Percentiles rank a stretch among this genome's conserved stretches.
phyloP scores from a whole-genome alignment of 1,284 basidiomycete genomes.

The Ustilago tritici region DNA sequence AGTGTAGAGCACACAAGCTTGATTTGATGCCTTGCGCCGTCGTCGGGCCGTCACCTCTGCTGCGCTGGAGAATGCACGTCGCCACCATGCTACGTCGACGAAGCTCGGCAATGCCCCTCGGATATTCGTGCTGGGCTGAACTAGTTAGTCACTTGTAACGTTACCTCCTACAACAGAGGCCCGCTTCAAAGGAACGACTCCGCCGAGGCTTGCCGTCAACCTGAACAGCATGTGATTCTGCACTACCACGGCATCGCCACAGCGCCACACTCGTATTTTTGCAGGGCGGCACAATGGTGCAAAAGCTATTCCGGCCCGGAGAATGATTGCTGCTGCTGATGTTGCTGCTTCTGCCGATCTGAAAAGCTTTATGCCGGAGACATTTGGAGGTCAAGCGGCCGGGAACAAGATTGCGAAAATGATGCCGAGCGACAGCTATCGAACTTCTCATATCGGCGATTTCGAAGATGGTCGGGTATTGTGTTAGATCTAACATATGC shows the following conservation, averaged over 20 bases:
- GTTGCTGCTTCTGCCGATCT: background rate
- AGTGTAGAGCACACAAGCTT: too few species aligned
- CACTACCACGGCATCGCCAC: background rate
- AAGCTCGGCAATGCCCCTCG: background rate
- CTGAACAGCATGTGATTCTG: background rate
- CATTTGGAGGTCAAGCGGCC: constrained; percentile 4
- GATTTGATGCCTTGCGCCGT: constrained; percentile 1
- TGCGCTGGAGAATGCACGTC: background rate
- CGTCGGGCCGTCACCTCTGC: constrained; percentile 1
- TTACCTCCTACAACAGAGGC: background rate
- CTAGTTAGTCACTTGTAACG: background rate
- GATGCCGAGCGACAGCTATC: background rate
- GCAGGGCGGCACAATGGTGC: background rate
- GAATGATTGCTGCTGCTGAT: background rate
- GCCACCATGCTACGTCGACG: background rate
- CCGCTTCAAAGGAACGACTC: background rate
- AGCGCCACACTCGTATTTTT: background rate
- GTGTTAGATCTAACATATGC: background rate
- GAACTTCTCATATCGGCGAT: background rate
- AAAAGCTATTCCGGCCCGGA: background rate
- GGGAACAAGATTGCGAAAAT: constrained; percentile 1
- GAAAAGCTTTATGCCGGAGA: background rate
- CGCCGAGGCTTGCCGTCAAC: background rate
- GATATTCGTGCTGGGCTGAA: background rate
- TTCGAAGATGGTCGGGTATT: background rate